Percentiles rank a stretch among this genome's conserved stretches.
phyloP scores from a whole-genome alignment of 2,329 filamentous ascomycete genomes.

The Neonectria sp. region DNA sequence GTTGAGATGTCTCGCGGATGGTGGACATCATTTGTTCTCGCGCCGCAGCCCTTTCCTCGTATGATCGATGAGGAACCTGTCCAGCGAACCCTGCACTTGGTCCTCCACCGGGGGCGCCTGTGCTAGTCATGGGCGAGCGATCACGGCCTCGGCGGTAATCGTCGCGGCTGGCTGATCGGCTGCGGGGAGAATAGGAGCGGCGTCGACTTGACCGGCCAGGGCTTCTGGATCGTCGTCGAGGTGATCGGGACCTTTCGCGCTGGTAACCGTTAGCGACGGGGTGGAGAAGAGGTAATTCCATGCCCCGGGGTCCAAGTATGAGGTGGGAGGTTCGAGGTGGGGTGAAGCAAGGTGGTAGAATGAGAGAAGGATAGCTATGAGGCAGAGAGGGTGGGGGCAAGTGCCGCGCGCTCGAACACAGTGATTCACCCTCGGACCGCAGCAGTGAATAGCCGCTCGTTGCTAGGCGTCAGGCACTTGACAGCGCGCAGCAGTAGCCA shows the following conservation, averaged over 20 bases:
- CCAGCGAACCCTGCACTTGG: slow-evolving; percentile 77
- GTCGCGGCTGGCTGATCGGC: slow-evolving; percentile 82
- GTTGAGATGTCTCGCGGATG: slow-evolving; percentile 94
- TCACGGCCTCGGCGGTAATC: slow-evolving; percentile 82
- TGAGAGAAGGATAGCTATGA: slow-evolving; percentile 18
- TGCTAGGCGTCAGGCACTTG: slow-evolving; percentile 4
- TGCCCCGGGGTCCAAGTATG: slow-evolving; percentile 31
- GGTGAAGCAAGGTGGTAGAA: slow-evolving; percentile 30
- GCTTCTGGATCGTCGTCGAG: slow-evolving; percentile 88
- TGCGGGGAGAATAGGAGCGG: slow-evolving; percentile 84
- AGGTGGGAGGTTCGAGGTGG: slow-evolving; percentile 20
- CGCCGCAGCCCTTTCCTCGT: slow-evolving; percentile 85
- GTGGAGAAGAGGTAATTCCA: slow-evolving; percentile 35
- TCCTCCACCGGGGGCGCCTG: slow-evolving; percentile 79
- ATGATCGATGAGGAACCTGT: slow-evolving; percentile 76
- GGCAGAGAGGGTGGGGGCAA: slow-evolving; percentile 27
- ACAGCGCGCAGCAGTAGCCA: slow-evolving; percentile 17
- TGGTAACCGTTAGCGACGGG: slow-evolving; percentile 59
- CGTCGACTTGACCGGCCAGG: slow-evolving; percentile 78
- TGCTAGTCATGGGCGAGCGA: slow-evolving; percentile 88
- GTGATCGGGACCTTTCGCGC: slow-evolving; percentile 88
- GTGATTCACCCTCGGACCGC: slow-evolving; percentile 24
- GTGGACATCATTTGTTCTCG: slow-evolving; percentile 98
- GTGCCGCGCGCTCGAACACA: slow-evolving; percentile 22
- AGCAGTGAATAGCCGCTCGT: slow-evolving; percentile 18